phyloP scores from a whole-genome alignment of 768 basidiomycete genomes.

The Pisolithus orientalis region DNA sequence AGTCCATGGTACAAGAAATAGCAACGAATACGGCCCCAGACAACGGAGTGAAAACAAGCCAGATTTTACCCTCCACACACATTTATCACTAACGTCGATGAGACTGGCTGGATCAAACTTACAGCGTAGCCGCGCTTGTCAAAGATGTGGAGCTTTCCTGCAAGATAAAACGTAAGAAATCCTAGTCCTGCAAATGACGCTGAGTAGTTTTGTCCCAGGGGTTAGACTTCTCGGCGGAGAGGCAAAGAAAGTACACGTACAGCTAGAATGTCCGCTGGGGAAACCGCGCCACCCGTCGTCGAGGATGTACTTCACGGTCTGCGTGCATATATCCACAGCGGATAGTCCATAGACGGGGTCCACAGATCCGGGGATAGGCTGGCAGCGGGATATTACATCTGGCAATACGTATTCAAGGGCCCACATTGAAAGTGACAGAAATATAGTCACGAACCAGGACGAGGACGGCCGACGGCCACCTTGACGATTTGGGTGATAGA shows the following conservation, averaged over 20 bases:
- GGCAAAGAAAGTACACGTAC: slow-evolving; percentile 37
- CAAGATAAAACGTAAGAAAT: slow-evolving; percentile 81
- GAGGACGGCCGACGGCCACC: slow-evolving; percentile 80
- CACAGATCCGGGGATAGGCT: slow-evolving; percentile 52
- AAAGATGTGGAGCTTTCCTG: slow-evolving; percentile 87
- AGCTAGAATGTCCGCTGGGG: slow-evolving; percentile 83
- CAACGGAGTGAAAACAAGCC: slow-evolving; percentile 74
- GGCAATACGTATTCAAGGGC: background rate
- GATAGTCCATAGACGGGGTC: slow-evolving; percentile 72
- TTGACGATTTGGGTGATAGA: slow-evolving; percentile 79
- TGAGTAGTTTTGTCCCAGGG: slow-evolving; percentile 18
- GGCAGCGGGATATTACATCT: slow-evolving; percentile 41
- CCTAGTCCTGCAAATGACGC: slow-evolving; percentile 92
- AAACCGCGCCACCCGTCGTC: slow-evolving; percentile 89
- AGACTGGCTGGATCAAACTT: slow-evolving; percentile 16
- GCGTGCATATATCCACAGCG: slow-evolving; percentile 70
- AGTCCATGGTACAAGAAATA: slow-evolving; percentile 89
- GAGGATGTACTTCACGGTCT: slow-evolving; percentile 47
- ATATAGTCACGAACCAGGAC: slow-evolving; percentile 52
- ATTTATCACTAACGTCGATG: slow-evolving; percentile 5
- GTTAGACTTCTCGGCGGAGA: background rate
- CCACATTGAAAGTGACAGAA: background rate
- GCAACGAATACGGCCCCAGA: slow-evolving; percentile 68
- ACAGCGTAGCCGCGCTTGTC: slow-evolving; percentile 72
- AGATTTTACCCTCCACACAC: slow-evolving; percentile 58